phyloP scores from a whole-genome alignment of 2,329 filamentous ascomycete species.

The Coniella vitis region DNA sequence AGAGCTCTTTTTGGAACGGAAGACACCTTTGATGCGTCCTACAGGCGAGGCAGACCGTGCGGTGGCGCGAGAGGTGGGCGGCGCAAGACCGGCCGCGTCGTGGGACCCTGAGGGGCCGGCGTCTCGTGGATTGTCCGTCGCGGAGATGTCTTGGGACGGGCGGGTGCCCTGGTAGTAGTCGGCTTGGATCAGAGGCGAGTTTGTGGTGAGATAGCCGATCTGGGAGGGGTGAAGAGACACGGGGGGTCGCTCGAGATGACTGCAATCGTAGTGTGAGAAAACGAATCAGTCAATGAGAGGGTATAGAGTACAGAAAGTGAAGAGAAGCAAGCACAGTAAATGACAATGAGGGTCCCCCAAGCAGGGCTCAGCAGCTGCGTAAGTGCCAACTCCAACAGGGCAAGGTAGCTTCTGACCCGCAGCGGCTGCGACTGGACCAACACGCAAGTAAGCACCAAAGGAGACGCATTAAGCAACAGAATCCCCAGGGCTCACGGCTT shows the following conservation, averaged over 20 bases:
- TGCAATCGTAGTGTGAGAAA: constrained; percentile 14
- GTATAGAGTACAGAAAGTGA: too few species aligned
- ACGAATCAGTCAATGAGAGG: too few species aligned
- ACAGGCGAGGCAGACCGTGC: constrained; percentile 61
- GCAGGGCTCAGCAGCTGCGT: constrained; percentile 4
- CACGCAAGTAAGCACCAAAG: constrained; percentile 14
- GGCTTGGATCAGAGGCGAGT: constrained; percentile 59
- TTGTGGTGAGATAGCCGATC: constrained; percentile 60
- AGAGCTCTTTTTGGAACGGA: constrained; percentile 49
- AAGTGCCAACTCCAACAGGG: constrained; percentile 5
- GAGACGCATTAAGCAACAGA: neutral
- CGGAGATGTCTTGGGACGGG: constrained; percentile 25
- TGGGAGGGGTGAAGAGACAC: constrained; percentile 57
- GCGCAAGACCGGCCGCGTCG: constrained; percentile 28
- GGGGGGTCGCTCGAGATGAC: constrained; percentile 34
- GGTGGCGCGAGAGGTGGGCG: constrained; percentile 34
- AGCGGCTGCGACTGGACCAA: neutral
- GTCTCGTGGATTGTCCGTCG: constrained; percentile 10
- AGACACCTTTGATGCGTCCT: constrained; percentile 65
- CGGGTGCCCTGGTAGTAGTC: constrained; percentile 41
- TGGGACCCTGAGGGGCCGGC: constrained; percentile 11
- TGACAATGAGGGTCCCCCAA: constrained; percentile 6
- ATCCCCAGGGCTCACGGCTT: neutral
- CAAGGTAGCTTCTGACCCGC: constrained; percentile 5
- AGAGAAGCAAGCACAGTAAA: constrained; percentile 1